A percentile compares a stretch with the other conserved stretches of the same genome.
These are phyloP conservation scores for Leptographium flavum DNA, from an alignment of 2,329 filamentous ascomycete species.

Conservation along the genomic window DNA sequence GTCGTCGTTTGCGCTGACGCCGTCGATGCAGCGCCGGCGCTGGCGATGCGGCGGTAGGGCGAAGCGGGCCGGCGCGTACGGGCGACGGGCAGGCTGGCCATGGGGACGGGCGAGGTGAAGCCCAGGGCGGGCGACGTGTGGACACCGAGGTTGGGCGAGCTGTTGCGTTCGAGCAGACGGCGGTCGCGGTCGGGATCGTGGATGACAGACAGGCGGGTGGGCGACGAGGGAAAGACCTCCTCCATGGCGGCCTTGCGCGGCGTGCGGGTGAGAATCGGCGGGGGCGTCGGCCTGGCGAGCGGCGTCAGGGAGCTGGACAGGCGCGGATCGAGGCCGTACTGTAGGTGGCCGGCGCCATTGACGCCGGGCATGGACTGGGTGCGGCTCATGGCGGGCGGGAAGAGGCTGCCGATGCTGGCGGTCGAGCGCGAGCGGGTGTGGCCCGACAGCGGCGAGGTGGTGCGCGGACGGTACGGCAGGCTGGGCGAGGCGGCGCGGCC, in stretches of 20 bases:
- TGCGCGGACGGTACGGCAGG: slow-evolving; percentile 46
- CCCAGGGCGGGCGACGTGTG: slow-evolving; percentile 6
- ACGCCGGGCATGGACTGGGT: slow-evolving; percentile 52
- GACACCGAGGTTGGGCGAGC: slow-evolving; percentile 31
- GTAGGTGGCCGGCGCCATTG: slow-evolving; percentile 42
- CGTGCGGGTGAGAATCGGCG: slow-evolving; percentile 12
- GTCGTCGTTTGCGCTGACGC: not conserved
- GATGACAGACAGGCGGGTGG: slow-evolving; percentile 35
- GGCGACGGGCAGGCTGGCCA: slow-evolving; percentile 6
- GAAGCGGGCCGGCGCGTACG: slow-evolving; percentile 35
- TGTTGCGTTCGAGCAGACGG: slow-evolving; percentile 32
- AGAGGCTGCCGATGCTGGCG: slow-evolving; percentile 28
- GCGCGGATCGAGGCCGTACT: slow-evolving; percentile 37
- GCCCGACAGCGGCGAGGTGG: slow-evolving; percentile 44
- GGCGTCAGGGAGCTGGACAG: slow-evolving; percentile 40
- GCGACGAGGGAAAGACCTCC: slow-evolving; percentile 44
- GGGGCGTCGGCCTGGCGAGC: slow-evolving; percentile 28
- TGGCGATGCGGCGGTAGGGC: slow-evolving; percentile 35
- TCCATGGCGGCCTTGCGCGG: slow-evolving; percentile 41
- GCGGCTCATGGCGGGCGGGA: slow-evolving; percentile 37
- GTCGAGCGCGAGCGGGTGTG: slow-evolving; percentile 46
- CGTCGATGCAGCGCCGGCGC: slow-evolving; percentile 6
- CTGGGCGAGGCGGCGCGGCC: slow-evolving; percentile 30
- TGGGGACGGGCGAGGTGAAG: slow-evolving; percentile 13
- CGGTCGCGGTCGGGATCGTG: slow-evolving; percentile 36